Conservation (phyloP, 2,329 filamentous ascomycete genomes). For the Colletotrichum costaricense region DNA sequence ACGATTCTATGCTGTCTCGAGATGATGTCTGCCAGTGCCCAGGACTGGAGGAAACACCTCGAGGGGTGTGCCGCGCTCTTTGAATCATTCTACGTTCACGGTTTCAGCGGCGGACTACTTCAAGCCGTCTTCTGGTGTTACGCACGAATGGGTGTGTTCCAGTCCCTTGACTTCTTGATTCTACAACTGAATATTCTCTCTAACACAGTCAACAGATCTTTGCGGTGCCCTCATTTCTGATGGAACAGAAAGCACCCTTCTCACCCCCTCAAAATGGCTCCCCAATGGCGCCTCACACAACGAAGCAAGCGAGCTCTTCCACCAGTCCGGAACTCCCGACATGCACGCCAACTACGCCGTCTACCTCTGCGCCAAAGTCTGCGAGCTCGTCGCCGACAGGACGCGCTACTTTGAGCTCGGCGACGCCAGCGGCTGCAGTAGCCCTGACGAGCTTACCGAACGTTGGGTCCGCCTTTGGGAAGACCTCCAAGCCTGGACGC, state of each 20-base stretch:
- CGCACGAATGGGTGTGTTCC: conserved; percentile 61
- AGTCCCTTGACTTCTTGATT: accelerated
- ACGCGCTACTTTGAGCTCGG: conserved; percentile 61
- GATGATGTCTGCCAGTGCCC: conserved; percentile 54
- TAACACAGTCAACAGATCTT: conserved; percentile 52
- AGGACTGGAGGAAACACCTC: conserved; percentile 66
- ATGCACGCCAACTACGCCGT: conserved; percentile 71
- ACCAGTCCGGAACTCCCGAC: conserved; percentile 50
- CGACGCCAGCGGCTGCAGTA: conserved; percentile 56
- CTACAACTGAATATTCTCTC: background rate
- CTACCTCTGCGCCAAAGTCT: conserved; percentile 64
- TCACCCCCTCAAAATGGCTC: conserved; percentile 62
- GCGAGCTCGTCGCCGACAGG: conserved; percentile 60
- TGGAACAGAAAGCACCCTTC: conserved; percentile 61
- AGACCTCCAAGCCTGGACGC: conserved; percentile 60
- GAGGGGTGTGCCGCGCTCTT: conserved; percentile 69
- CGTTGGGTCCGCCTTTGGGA: conserved; percentile 62
- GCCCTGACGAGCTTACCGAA: conserved; percentile 50
- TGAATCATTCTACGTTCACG: conserved; percentile 63
- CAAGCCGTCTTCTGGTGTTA: conserved; percentile 71
- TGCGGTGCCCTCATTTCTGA: conserved; percentile 67
- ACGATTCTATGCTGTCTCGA: conserved; percentile 53
- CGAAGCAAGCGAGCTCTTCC: conserved; percentile 50
- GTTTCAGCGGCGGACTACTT: conserved; percentile 61
- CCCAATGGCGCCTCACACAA: conserved; percentile 49